Conservation (phyloP, 306 rosid species). For the Lithocarpus polystachyus region DNA sequence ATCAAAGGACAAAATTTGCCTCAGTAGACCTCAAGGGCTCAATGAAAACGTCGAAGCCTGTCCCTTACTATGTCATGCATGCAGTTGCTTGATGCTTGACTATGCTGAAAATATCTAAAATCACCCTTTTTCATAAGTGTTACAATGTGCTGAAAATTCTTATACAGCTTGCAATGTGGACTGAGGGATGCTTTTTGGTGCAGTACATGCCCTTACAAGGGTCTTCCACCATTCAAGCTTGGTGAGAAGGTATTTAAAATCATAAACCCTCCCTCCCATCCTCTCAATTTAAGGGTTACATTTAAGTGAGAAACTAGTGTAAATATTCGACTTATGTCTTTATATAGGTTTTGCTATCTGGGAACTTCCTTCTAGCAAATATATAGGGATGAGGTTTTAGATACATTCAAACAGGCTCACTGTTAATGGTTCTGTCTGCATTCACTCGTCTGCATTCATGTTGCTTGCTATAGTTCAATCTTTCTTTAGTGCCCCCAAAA, state of each 20-base stretch:
- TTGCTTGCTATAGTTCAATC: background rate
- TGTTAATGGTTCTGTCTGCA: background rate
- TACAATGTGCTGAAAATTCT: slow-evolving; percentile 30
- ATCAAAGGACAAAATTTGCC: background rate
- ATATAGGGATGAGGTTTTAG: slow-evolving; percentile 18
- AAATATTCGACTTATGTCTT: background rate
- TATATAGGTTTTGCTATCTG: slow-evolving; percentile 59
- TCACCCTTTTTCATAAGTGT: background rate
- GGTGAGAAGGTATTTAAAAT: slow-evolving; percentile 78
- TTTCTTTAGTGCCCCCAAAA: background rate
- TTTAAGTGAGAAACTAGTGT: background rate
- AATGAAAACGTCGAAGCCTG: background rate
- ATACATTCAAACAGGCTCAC: no score
- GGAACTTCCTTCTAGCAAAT: slow-evolving; percentile 80
- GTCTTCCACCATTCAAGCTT: slow-evolving; percentile 85
- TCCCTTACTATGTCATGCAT: background rate
- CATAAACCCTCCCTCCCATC: background rate
- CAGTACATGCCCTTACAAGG: slow-evolving; percentile 90
- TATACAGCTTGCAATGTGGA: slow-evolving; percentile 72
- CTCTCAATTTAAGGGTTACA: background rate
- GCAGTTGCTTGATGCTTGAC: no score
- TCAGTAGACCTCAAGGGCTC: background rate
- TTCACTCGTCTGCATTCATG: background rate
- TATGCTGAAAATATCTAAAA: no score
- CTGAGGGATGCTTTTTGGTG: slow-evolving; percentile 97